Conservation (phyloP, 805 yeast species). For the Teunomyces kruisii region DNA sequence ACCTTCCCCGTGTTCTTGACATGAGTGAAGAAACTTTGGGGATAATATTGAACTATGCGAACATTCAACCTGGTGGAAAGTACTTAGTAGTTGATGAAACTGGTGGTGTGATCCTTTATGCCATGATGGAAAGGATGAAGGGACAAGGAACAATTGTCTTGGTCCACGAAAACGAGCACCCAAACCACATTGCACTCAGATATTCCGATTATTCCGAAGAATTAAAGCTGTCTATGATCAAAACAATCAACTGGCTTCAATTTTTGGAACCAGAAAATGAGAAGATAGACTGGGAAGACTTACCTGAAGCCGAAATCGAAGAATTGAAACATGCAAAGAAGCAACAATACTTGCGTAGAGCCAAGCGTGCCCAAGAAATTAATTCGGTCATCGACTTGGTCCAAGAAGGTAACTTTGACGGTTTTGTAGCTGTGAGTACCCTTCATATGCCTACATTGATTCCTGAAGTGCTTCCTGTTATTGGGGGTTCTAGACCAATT, state of each 20-base stretch:
- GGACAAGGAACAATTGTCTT: slow-evolving; percentile 70
- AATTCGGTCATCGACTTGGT: slow-evolving; percentile 52
- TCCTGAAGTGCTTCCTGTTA: slow-evolving; percentile 56
- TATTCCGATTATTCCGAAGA: slow-evolving; percentile 64
- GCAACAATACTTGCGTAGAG: slow-evolving; percentile 66
- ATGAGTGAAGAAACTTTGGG: slow-evolving; percentile 86
- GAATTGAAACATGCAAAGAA: slow-evolving; percentile 59
- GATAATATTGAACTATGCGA: slow-evolving; percentile 70
- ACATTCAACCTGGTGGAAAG: slow-evolving; percentile 85
- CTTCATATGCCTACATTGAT: slow-evolving; percentile 66
- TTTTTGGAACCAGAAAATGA: slow-evolving; percentile 74
- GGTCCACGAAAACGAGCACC: slow-evolving; percentile 91
- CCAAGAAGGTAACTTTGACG: slow-evolving; percentile 63
- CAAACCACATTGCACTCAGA: slow-evolving; percentile 70
- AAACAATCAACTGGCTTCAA: slow-evolving; percentile 75
- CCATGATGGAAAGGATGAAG: slow-evolving; percentile 87
- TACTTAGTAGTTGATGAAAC: slow-evolving; percentile 90
- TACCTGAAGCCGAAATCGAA: slow-evolving; percentile 51
- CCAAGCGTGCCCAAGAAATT: slow-evolving; percentile 53
- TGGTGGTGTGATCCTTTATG: slow-evolving; percentile 85
- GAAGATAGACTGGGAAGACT: slow-evolving; percentile 45
- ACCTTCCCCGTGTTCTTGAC: slow-evolving; percentile 68
- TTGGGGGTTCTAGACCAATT: slow-evolving; percentile 85
- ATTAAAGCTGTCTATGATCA: slow-evolving; percentile 53
- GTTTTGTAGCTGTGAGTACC: slow-evolving; percentile 69